Base-by-base conservation (phyloP, 2,329 filamentous ascomycete genomes). In the Fusarium gaditjirri region DNA sequence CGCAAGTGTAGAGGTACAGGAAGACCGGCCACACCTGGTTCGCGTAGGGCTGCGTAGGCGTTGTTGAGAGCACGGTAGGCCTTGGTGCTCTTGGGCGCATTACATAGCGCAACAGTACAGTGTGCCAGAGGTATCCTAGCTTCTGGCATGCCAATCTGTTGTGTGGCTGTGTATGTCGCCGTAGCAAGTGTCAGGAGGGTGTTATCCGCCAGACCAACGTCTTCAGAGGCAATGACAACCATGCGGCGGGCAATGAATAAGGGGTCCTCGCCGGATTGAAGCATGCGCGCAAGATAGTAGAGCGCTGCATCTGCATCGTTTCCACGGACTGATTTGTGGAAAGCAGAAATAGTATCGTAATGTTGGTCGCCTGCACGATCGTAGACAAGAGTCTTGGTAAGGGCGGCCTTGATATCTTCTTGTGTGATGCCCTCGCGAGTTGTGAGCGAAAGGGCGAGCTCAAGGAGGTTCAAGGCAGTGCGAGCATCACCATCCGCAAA, bases 331-430 rank as follows among this genome's bases (percentile, higher is more conserved):
- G 94, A 94, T 78, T 99, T 99, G 87, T 98, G 96, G 76, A 98
- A 96, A 35, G 96, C 96, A 2, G 94, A 97, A 77, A 99, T 98
- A 58, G 93, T 96, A 79, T 99, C 95, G 84, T 98, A 99, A 83
- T 98, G 96, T 80, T 97, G 94, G 81, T 99, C 96, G 57, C 96
- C 95, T 1, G 93, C 93, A 60, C 96, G 91, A 81, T 99, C 96
- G 82, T 98, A 98, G 19, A 98, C 94, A 4, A 98, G 86, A 0
- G 95, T 98, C 79, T 95, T 95, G 5, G 95, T 98, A 14, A 99
- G 86, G 5, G 93, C 89, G 3, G 90, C 86, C 79, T 97, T 97
- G 79, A 99, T 90, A 65, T 90, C 89, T 10, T 92, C 90, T 70
- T 92, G 90, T 0, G 93, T 96, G 71, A 92, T 90, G 14, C 86